These are phyloP conservation scores for Yamadazyma oceani DNA, from an alignment of 1,139 yeast genomes.

Conservation along the genomic window DNA sequence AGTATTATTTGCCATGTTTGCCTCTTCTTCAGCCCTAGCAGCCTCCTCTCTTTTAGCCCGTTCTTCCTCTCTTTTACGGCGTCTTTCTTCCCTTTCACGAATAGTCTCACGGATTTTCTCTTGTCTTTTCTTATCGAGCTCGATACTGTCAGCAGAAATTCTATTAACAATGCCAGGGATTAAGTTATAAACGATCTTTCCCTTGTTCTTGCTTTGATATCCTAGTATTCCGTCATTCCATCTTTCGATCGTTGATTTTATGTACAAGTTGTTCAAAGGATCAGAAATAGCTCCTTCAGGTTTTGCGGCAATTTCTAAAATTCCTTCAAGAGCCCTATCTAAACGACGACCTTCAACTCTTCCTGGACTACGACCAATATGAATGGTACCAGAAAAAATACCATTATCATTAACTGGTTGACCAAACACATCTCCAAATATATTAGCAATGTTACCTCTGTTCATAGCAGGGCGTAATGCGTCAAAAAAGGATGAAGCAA, in stretches of 20 bases:
- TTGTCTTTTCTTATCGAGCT: conserved; percentile 31
- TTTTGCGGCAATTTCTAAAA: conserved; percentile 21
- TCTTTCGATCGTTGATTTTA: conserved; percentile 64
- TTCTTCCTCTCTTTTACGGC: conserved; percentile 32
- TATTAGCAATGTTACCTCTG: conserved; percentile 19
- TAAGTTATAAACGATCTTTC: conserved; percentile 42
- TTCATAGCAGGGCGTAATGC: conserved; percentile 24
- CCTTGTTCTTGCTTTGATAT: conserved; percentile 45
- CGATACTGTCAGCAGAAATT: conserved; percentile 50
- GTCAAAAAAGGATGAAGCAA: conserved; percentile 26
- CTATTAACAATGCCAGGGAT: conserved; percentile 52
- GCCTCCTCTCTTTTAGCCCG: conserved; percentile 35
- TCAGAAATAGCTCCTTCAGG: conserved; percentile 13
- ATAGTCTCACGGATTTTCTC: conserved; percentile 30
- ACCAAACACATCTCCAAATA: conserved; percentile 20
- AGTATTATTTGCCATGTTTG: conserved; percentile 20
- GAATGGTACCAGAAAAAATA: conserved; percentile 19
- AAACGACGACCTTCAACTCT: conserved; percentile 15
- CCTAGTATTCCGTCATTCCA: conserved; percentile 64
- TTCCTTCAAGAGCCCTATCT: conserved; percentile 30
- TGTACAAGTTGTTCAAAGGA: conserved; percentile 26
- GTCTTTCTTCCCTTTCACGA: conserved; percentile 27
- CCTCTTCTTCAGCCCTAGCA: conserved; percentile 32
- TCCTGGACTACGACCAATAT: conserved; percentile 12
- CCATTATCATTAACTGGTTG: conserved; percentile 16